Conservation (phyloP, 331 rosid species). For the Stylosanthes scabra region DNA sequence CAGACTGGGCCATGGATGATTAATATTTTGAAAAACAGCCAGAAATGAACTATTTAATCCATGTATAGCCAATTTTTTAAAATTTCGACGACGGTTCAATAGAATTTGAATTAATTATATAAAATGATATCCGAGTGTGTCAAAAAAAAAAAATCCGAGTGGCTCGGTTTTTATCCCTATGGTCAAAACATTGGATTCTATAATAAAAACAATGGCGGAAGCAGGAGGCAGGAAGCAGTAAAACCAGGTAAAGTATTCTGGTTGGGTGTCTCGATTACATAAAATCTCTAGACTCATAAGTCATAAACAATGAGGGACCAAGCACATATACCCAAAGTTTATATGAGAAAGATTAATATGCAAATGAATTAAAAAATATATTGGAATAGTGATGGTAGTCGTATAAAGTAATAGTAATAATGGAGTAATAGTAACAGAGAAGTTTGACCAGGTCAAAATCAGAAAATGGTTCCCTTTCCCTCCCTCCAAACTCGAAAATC, state of each 20-base stretch:
- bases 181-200: too few relatives aligned
- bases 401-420: too few relatives aligned
- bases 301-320: neutral
- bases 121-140: neutral
- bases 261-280: neutral
- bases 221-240: neutral
- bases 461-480: constrained; percentile 3
- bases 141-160: neutral
- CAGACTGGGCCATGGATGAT: too few relatives aligned
- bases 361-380: too few relatives aligned
- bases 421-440: neutral
- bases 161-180: neutral
- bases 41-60: too few relatives aligned
- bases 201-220: neutral
- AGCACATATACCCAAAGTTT: neutral
- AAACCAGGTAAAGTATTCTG: neutral
- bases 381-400: neutral
- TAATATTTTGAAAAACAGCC: too few relatives aligned
- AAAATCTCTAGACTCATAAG: neutral
- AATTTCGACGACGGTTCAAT: neutral
- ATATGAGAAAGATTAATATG: neutral
- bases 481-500: constrained; percentile 27
- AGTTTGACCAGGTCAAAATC: constrained; percentile 52
- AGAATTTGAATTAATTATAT: neutral
- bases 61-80: too few relatives aligned